Evolutionary conservation across 805 yeast species (phyloP).

Genomic region (Saturnispora diversa): DNA sequence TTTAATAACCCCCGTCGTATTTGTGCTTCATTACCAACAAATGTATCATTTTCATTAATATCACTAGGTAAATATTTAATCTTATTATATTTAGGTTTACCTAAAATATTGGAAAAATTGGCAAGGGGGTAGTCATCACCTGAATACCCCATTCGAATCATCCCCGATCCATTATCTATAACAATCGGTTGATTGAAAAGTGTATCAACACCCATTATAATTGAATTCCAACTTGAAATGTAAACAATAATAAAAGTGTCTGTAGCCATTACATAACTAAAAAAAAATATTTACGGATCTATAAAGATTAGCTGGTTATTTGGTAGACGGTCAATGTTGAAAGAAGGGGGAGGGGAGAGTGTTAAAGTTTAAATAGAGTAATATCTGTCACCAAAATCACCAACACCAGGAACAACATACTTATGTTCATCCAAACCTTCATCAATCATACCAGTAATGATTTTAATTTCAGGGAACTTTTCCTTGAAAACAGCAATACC

Average conservation of each 20-base stretch:
- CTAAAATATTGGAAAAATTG: conserved; percentile 57
- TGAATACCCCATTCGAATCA: conserved; percentile 83
- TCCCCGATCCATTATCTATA: conserved; percentile 81
- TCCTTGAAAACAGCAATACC: conserved; percentile 75
- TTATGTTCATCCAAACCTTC: conserved; percentile 75
- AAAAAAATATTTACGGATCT: not conserved
- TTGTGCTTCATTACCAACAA: conserved; percentile 72
- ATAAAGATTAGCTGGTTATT: too few relatives aligned
- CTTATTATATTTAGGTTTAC: conserved; percentile 76
- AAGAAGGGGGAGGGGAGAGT: not conserved
- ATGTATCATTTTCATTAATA: conserved; percentile 49
- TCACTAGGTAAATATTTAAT: conserved; percentile 54
- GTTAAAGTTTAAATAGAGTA: conserved; percentile 70
- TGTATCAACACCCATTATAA: conserved; percentile 15
- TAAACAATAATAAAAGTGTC: too few relatives aligned
- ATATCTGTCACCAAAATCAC: conserved; percentile 97
- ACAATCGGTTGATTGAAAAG: conserved; percentile 65
- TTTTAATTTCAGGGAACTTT: conserved; percentile 74
- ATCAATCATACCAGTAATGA: conserved; percentile 92
- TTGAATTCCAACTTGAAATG: too few relatives aligned
- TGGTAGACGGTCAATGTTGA: too few relatives aligned
- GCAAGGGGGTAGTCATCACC: conserved; percentile 79
- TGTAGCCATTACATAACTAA: too few relatives aligned
- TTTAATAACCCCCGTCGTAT: conserved; percentile 68
- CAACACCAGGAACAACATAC: conserved; percentile 89